These are phyloP conservation scores for Chaetoceros tenuissimus DNA, from an alignment of 108 stramenopile genomes.

Conservation along the genomic window DNA sequence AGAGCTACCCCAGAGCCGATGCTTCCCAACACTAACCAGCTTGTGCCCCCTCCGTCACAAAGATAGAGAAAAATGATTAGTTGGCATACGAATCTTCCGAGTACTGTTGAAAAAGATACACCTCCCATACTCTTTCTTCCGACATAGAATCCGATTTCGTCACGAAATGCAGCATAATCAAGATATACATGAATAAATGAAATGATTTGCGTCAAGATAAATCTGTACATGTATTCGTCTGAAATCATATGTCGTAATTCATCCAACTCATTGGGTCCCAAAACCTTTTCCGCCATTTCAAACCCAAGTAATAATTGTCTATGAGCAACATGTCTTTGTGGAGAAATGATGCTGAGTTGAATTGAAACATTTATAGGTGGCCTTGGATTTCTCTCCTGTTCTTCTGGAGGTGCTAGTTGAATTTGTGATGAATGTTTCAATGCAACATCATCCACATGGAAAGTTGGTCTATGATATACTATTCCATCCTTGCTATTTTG, in stretches of 20 bases:
- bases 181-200: conserved; percentile 26
- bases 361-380: conserved; percentile 29
- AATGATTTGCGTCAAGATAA: conserved; percentile 31
- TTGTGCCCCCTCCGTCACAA: conserved; percentile 34
- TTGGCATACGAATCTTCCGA: conserved; percentile 20
- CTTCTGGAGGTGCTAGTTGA: conserved; percentile 32
- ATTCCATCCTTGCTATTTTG: conserved; percentile 7
- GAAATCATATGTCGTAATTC: conserved; percentile 34
- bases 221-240: conserved; percentile 41
- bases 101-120: conserved; percentile 23
- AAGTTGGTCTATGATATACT: conserved; percentile 16
- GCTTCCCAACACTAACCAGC: conserved; percentile 33
- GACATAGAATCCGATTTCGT: conserved; percentile 40
- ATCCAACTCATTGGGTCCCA: conserved; percentile 28
- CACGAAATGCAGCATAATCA: conserved; percentile 39
- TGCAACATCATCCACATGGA: conserved; percentile 37
- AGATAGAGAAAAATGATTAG: conserved; percentile 46
- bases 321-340: conserved; percentile 22
- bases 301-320: conserved; percentile 17
- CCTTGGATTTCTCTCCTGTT: conserved; percentile 1
- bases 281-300: neutral
- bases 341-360: conserved; percentile 23
- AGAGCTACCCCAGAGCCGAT: conserved; percentile 15
- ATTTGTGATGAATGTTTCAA: conserved; percentile 20
- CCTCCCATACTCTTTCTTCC: conserved; percentile 30